These are phyloP conservation scores for Gyromitra esculenta DNA, from an alignment of 2,329 filamentous ascomycete genomes.

Conservation along the genomic window DNA sequence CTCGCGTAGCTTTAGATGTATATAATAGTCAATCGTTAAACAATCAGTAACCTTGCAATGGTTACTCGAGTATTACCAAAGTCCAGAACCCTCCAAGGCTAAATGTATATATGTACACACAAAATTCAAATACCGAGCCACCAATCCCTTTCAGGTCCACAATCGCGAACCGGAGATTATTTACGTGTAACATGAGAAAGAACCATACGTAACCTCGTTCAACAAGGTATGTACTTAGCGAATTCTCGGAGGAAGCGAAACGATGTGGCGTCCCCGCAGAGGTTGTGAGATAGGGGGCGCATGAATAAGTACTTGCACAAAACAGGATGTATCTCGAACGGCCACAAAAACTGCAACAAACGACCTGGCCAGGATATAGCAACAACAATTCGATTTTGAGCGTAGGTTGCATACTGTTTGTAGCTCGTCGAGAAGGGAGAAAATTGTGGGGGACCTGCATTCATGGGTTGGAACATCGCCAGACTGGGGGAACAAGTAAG, in stretches of 20 bases:
- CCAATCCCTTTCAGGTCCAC: neutral
- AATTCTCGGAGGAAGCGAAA: slow-evolving; percentile 23
- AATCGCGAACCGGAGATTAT: slow-evolving; percentile 36
- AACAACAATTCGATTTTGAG: slow-evolving; percentile 11
- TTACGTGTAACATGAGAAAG: slow-evolving; percentile 17
- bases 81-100: slow-evolving; percentile 12
- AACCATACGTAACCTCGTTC: slow-evolving; percentile 19
- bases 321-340: slow-evolving; percentile 7
- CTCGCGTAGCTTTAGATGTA: slow-evolving; percentile 11
- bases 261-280: slow-evolving; percentile 24
- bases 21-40: slow-evolving; percentile 2
- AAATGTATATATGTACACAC: neutral
- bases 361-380: slow-evolving; percentile 25
- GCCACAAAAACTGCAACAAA: slow-evolving; percentile 20
- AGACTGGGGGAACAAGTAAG: slow-evolving; percentile 10
- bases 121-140: slow-evolving; percentile 16
- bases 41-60: slow-evolving; percentile 11
- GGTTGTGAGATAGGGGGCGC: slow-evolving; percentile 22
- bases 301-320: neutral
- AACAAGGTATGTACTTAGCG: neutral
- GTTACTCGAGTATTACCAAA: neutral
- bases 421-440: slow-evolving; percentile 6
- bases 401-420: slow-evolving; percentile 3
- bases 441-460: slow-evolving; percentile 45
- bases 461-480: slow-evolving; percentile 30